These are phyloP conservation scores for Neonothopanus nambi DNA, from an alignment of 1,284 basidiomycete species.

Conservation along the genomic window DNA sequence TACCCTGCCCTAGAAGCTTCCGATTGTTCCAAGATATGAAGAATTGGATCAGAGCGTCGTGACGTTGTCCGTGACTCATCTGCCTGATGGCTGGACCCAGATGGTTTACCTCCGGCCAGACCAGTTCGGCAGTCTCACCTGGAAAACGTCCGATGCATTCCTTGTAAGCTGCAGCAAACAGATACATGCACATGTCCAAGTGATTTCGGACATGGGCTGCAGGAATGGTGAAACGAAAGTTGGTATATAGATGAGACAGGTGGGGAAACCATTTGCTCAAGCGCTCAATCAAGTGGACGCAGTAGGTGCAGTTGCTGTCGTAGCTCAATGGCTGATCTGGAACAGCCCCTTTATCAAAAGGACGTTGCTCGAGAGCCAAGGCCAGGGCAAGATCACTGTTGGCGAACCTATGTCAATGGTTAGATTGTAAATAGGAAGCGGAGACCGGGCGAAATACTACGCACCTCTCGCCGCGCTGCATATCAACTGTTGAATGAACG, in stretches of 20 bases:
- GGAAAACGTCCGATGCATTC: slow-evolving; percentile 13
- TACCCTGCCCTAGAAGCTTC: neutral
- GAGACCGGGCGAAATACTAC: neutral
- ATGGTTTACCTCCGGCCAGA: slow-evolving; percentile 14
- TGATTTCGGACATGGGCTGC: neutral
- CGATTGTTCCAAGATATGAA: neutral
- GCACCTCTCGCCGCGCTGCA: neutral
- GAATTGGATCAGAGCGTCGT: neutral
- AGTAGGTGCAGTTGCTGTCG: neutral
- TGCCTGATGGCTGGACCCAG: slow-evolving; percentile 10
- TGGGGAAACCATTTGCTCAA: neutral
- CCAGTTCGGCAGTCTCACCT: slow-evolving; percentile 12
- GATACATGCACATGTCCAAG: no score
- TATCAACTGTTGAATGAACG: neutral
- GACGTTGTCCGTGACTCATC: slow-evolving; percentile 2
- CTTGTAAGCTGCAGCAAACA: slow-evolving; percentile 8
- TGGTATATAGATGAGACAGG: neutral
- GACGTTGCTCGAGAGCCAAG: neutral
- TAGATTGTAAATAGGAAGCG: no score
- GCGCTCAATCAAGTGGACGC: neutral
- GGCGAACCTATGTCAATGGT: no score
- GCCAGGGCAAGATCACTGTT: neutral
- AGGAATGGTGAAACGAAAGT: neutral
- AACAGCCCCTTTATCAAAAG: neutral
- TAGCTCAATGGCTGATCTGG: neutral